Base-by-base conservation (phyloP, 2,329 filamentous ascomycete species). In the Sclerotinia nivalis region DNA sequence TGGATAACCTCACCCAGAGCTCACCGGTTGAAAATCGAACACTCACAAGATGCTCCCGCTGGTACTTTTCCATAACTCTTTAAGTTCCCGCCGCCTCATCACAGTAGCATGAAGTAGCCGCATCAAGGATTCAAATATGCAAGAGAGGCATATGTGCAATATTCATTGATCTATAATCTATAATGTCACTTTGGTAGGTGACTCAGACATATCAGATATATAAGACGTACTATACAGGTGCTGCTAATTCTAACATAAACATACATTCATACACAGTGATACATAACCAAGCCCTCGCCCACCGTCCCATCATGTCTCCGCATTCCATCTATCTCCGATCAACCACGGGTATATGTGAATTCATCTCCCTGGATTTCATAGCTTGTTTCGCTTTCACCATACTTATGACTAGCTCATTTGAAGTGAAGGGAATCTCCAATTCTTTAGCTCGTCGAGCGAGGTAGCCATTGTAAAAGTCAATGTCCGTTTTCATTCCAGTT, bases 401-500 rank as follows among this genome's bases (percentile, higher is more conserved):
- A 67, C 89, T 83, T 79, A 91, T 82, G 55, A 96, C 82, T 83
- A 92, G 86, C 75, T 89, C 89, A 77, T 97, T 96, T 72, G 90
- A 83, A 15, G 88, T 87, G 75, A 89, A 89, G 65, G 87, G 83
- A n/a, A 97, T 83, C 1, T 92, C 92, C 71, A 94, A 76, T 77
- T 92, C 87, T 75, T 87, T 85, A 0, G 91, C 96, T 54, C 90
- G 86, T 65, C 83, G 85, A 45, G 96, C 84, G 71, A 99, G 91
- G 81, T 95, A 99, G 0, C 94, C 95, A 78, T 96, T 97, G 74
- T 95, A 86, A 76, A 90, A 97, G 59, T 94, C 88, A 54, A 97
- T 87, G 76, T 97, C 93, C 0, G 92, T 93, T 70, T 84, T 81
- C 71, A 82, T 81, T 1, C 91, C 90, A 1, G 80, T 79, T 15